Base-by-base conservation (phyloP, 2,329 filamentous ascomycete genomes). In the Fusarium devonianum region DNA sequence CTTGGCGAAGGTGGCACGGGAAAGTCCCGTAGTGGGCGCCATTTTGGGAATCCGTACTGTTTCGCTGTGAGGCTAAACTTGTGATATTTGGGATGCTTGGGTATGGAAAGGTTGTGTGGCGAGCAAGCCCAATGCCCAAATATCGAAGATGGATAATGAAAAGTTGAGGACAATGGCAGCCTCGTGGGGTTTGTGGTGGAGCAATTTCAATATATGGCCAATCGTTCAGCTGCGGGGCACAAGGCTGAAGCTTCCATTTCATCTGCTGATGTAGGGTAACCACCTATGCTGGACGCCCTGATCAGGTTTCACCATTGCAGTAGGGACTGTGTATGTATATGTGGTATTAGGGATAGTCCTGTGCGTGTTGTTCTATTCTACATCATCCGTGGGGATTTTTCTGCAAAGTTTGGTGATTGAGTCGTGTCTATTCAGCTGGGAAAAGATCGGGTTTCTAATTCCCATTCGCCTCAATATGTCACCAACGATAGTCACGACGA, bases 1-100 rank as follows among this genome's bases (percentile, higher is more conserved):
- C 67, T 92, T 92, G 49, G 92, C 90, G 73, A 96, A 96, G 64
- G 90, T 87, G 62, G 88, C 77, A 66, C 88, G 75, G 33, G 79
- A 74, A 45, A 83, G 72, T 42, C 77, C 77, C 29, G 65, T 56
- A 4, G 64, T 56, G 13, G 70, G 53, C 10, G 72, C 64, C 71
- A 72, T 71, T 9, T 28, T 33, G 14, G 7, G 14, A 7, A 1
- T 9, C 16, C 9, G 7, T 5, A 4, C 5, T 10, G 13, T 25
- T 8, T 26, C 11, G 21, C 13, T 28, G 6, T 5, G 14, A 8
- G 16, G 16, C 13, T n/a, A 13, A 18, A 19, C 12, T 11, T 12
- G 18, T 11, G n/a, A 12, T 34, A 11, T 22, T 6, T 23, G 21
- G 3, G 26, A n/a, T 41, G 22, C 7, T n/a, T 18, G 19, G 18